Conservation (phyloP, 1,284 basidiomycete species). For the Peniophora sp. region DNA sequence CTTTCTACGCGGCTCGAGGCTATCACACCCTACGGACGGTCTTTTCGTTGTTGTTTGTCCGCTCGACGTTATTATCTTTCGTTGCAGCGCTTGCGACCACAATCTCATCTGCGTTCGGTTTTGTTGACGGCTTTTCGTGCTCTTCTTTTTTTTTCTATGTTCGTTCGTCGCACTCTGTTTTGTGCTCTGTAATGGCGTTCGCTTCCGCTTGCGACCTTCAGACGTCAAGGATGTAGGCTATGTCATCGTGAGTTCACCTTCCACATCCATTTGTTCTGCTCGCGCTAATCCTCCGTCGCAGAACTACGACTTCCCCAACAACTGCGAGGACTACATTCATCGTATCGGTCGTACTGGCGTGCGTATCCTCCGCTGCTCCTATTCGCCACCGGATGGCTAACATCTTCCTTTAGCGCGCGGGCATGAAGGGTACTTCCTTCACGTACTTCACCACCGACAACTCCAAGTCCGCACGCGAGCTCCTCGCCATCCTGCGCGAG, state of each 20-base stretch:
- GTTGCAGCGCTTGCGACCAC: slow-evolving; percentile 48
- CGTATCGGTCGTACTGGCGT: slow-evolving; percentile 89
- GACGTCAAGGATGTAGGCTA: slow-evolving; percentile 95
- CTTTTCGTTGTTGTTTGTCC: slow-evolving; percentile 25
- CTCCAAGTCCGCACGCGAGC: slow-evolving; percentile 88
- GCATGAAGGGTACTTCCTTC: slow-evolving; percentile 86
- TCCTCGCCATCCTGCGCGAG: slow-evolving; percentile 84
- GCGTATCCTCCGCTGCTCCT: slow-evolving; percentile 19
- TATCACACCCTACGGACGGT: slow-evolving; percentile 23
- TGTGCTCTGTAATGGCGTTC: slow-evolving; percentile 6
- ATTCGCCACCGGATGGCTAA: background rate
- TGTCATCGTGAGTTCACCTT: slow-evolving; percentile 64
- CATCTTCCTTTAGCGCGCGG: slow-evolving; percentile 56
- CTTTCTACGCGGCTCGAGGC: slow-evolving; percentile 19
- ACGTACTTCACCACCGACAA: slow-evolving; percentile 97
- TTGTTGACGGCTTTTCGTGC: slow-evolving; percentile 52
- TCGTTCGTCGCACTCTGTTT: slow-evolving; percentile 8
- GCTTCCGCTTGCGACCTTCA: slow-evolving; percentile 31
- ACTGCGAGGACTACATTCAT: slow-evolving; percentile 92
- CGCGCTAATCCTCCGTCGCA: slow-evolving; percentile 26
- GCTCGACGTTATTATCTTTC: slow-evolving; percentile 17
- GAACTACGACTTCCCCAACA: slow-evolving; percentile 98
- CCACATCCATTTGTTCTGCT: slow-evolving; percentile 6
- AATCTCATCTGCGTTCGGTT: slow-evolving; percentile 23
- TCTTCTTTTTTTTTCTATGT: slow-evolving; percentile 13